Evolutionary conservation across 2,329 filamentous ascomycete species (phyloP).

Genomic region (Colletotrichum abscissum): DNA sequence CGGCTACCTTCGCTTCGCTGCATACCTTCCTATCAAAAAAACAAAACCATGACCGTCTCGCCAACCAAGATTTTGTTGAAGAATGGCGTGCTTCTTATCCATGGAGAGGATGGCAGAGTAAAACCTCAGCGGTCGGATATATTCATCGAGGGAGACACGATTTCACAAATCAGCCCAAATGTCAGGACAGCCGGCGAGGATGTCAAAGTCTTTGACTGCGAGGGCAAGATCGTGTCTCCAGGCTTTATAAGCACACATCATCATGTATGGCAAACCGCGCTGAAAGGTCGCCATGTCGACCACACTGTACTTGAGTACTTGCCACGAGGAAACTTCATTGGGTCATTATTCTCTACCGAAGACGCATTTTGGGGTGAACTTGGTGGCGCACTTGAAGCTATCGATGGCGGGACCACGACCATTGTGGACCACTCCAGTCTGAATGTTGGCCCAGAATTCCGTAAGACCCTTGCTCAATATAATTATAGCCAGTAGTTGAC

Average conservation of each 20-base stretch:
- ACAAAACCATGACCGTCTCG: background rate
- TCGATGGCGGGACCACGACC: constrained; percentile 56
- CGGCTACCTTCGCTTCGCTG: background rate
- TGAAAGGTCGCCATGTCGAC: constrained; percentile 42
- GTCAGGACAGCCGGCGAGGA: constrained; percentile 43
- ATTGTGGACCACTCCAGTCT: constrained; percentile 35
- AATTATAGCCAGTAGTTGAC: background rate
- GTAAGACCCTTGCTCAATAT: background rate
- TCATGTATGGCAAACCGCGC: constrained; percentile 56
- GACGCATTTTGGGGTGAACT: constrained; percentile 61
- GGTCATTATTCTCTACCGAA: constrained; percentile 36
- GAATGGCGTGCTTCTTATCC: constrained; percentile 1
- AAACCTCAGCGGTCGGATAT: background rate
- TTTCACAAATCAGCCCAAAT: constrained; percentile 48
- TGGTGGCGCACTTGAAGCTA: constrained; percentile 50
- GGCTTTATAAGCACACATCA: constrained; percentile 57
- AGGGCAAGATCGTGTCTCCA: constrained; percentile 50
- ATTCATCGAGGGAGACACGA: background rate
- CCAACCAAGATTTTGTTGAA: background rate
- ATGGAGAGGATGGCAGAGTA: constrained; percentile 11
- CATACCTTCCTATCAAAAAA: too few species aligned
- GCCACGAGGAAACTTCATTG: constrained; percentile 42
- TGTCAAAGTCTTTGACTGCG: constrained; percentile 51
- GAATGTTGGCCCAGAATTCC: constrained; percentile 27
- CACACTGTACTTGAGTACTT: constrained; percentile 42